phyloP scores from a whole-genome alignment of 1,284 basidiomycete genomes.

The Ganoderma lucidum region DNA sequence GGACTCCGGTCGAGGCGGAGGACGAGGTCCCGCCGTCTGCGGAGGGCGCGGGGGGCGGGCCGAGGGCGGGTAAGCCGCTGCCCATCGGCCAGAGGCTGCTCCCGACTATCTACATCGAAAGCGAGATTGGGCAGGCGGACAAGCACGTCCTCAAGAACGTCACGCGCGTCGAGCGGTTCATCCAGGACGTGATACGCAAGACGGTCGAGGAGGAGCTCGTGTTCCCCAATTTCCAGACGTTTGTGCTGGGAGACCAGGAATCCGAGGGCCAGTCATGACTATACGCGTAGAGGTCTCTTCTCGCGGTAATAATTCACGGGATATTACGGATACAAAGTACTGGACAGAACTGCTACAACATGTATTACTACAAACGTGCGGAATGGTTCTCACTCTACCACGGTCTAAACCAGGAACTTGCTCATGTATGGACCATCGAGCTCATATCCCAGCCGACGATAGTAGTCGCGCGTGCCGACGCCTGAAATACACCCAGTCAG shows the following conservation, averaged over 20 bases:
- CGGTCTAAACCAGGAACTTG: conserved; percentile 63
- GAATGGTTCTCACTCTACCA: conserved; percentile 18
- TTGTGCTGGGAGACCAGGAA: conserved; percentile 61
- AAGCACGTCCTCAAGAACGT: conserved; percentile 98
- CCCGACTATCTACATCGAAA: conserved; percentile 94
- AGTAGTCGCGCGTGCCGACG: conserved; percentile 95
- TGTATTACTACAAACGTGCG: conserved; percentile 40
- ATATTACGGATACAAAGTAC: conserved; percentile 2
- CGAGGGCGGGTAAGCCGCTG: conserved; percentile 58
- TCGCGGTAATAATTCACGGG: not conserved
- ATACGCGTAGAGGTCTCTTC: not conserved
- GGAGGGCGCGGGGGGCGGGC: conserved; percentile 33
- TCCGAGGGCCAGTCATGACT: conserved; percentile 13
- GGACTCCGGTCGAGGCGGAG: conserved; percentile 45
- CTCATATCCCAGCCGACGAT: conserved; percentile 91
- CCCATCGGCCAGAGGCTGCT: conserved; percentile 87
- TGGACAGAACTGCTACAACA: conserved; percentile 11
- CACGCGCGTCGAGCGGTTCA: conserved; percentile 94
- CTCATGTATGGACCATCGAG: conserved; percentile 98
- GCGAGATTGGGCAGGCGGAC: conserved; percentile 95
- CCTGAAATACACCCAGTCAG: conserved; percentile 50
- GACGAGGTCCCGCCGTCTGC: conserved; percentile 46
- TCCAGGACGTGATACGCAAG: conserved; percentile 94
- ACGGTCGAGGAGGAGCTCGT: conserved; percentile 94
- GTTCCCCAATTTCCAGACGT: conserved; percentile 93